These are phyloP conservation scores for Pythium chondricola DNA, from an alignment of 352 stramenopile species.

Conservation along the genomic window DNA sequence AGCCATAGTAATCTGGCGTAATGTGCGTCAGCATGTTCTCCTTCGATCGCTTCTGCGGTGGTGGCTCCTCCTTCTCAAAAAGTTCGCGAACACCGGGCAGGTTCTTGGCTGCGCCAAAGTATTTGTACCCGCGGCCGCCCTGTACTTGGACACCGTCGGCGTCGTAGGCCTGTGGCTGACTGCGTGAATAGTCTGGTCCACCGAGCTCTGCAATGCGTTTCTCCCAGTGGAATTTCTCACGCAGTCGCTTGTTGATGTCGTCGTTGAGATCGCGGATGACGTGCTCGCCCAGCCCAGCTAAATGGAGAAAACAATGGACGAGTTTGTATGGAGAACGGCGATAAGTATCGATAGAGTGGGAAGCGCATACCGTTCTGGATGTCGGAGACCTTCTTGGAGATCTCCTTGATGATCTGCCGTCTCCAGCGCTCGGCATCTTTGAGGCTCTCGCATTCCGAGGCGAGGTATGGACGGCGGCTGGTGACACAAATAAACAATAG, in stretches of 20 bases:
- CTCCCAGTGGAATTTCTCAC: constrained; percentile 90
- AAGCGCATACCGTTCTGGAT: constrained; percentile 91
- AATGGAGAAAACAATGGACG: not conserved
- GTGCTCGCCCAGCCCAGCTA: constrained; percentile 91
- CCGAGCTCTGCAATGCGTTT: constrained; percentile 87
- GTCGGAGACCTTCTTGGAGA: constrained; percentile 92
- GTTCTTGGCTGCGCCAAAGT: constrained; percentile 96
- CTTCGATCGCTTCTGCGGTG: constrained; percentile 44
- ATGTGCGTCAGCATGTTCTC: constrained; percentile 91
- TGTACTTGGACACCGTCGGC: constrained; percentile 66
- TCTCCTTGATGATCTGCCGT: constrained; percentile 92
- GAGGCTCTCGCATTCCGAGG: constrained; percentile 92
- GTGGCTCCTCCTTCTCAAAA: constrained; percentile 80
- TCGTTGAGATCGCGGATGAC: constrained; percentile 97
- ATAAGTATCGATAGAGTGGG: not conserved
- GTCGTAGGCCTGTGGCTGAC: constrained; percentile 73
- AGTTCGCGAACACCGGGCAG: constrained; percentile 94
- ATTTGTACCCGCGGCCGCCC: constrained; percentile 88
- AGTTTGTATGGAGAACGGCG: not conserved
- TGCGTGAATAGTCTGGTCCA: constrained; percentile 82
- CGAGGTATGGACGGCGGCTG: constrained; percentile 88
- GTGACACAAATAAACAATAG: not conserved
- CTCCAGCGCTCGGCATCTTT: constrained; percentile 92
- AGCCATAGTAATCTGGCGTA: constrained; percentile 80
- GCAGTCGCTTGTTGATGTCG: constrained; percentile 97